Conservation (phyloP, 768 basidiomycete genomes). For the Boletus bicolor region DNA sequence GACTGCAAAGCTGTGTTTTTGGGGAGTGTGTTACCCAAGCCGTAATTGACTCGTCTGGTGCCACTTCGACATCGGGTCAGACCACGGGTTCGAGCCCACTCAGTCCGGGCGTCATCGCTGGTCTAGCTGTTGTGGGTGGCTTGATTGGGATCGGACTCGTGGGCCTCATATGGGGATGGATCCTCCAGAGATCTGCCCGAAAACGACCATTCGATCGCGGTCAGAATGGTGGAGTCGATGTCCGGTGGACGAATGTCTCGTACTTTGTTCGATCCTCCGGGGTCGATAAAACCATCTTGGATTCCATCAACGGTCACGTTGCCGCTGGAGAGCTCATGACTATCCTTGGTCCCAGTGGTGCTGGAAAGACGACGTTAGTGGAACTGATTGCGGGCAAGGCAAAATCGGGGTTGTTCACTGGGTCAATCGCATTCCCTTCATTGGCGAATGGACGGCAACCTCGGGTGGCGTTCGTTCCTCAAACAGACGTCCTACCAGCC, state of each 20-base stretch:
- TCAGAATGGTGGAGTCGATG: slow-evolving; percentile 50
- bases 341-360: slow-evolving; percentile 91
- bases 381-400: slow-evolving; percentile 84
- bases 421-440: slow-evolving; percentile 57
- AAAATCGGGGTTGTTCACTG: slow-evolving; percentile 69
- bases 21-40: slow-evolving; percentile 88
- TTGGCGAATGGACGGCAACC: slow-evolving; percentile 36
- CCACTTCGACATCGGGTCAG: slow-evolving; percentile 31
- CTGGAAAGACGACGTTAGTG: slow-evolving; percentile 88
- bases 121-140: slow-evolving; percentile 78
- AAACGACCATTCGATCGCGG: slow-evolving; percentile 37
- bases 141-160: slow-evolving; percentile 56
- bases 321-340: slow-evolving; percentile 82
- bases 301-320: slow-evolving; percentile 67
- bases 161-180: slow-evolving; percentile 60
- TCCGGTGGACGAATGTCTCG: slow-evolving; percentile 67
- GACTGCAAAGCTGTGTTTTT: slow-evolving; percentile 68
- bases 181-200: slow-evolving; percentile 61
- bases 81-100: slow-evolving; percentile 44
- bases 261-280: slow-evolving; percentile 52
- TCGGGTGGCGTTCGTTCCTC: slow-evolving; percentile 81
- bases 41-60: slow-evolving; percentile 60
- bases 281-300: slow-evolving; percentile 59
- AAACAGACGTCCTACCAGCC: slow-evolving; percentile 79
- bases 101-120: slow-evolving; percentile 84